phyloP scores from a whole-genome alignment of 1,284 basidiomycete species.

The Calocybe gambosa region DNA sequence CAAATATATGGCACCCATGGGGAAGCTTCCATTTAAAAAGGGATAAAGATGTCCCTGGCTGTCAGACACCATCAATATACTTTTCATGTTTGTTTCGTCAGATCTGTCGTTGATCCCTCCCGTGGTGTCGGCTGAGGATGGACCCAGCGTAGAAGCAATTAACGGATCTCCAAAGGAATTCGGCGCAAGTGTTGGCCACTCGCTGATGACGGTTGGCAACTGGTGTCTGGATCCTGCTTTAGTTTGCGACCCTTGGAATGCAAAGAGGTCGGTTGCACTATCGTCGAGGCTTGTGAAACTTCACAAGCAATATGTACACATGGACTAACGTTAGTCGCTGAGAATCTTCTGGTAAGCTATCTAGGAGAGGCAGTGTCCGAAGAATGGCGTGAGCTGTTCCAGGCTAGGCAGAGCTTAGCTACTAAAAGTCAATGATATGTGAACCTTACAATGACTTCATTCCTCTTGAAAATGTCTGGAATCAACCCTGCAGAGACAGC shows the following conservation, averaged over 20 bases:
- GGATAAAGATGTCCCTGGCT: slow-evolving; percentile 49
- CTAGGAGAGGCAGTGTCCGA: slow-evolving; percentile 61
- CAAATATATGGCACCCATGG: slow-evolving; percentile 56
- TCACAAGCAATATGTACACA: slow-evolving; percentile 11
- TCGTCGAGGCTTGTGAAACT: slow-evolving; percentile 6
- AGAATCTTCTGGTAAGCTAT: slow-evolving; percentile 57
- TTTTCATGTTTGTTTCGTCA: slow-evolving; percentile 54
- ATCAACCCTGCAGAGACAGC: slow-evolving; percentile 36
- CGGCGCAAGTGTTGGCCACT: slow-evolving; percentile 61
- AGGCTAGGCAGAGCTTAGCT: slow-evolving; percentile 39
- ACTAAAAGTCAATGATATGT: slow-evolving; percentile 1
- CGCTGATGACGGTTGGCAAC: slow-evolving; percentile 49
- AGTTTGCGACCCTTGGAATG: slow-evolving; percentile 64
- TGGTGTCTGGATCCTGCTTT: slow-evolving; percentile 35
- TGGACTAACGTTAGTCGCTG: slow-evolving; percentile 53
- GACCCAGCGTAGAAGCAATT: slow-evolving; percentile 51
- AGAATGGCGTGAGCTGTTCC: slow-evolving; percentile 70
- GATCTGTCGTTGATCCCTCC: slow-evolving; percentile 38
- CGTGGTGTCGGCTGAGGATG: slow-evolving; percentile 25
- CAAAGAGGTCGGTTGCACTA: slow-evolving; percentile 71
- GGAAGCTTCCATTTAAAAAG: slow-evolving; percentile 77
- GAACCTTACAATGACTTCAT: slow-evolving; percentile 48
- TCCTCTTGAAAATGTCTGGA: slow-evolving; percentile 71
- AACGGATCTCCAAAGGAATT: slow-evolving; percentile 31
- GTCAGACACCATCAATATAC: slow-evolving; percentile 58